phyloP scores from a whole-genome alignment of 371 early-diverging fungal genomes.

The Chytridium lagenaria region DNA sequence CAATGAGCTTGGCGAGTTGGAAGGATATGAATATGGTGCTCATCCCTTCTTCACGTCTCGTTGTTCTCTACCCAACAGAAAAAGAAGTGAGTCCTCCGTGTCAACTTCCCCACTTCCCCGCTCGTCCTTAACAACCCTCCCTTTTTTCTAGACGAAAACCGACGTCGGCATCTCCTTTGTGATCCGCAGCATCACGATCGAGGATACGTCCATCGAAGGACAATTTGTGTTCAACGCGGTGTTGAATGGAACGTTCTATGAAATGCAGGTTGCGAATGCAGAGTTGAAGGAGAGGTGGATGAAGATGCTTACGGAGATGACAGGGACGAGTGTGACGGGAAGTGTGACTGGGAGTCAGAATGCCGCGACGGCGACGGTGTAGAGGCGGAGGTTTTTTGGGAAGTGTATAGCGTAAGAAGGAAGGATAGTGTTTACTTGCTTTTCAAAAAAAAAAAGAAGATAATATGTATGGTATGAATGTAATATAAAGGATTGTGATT shows the following conservation, averaged over 20 bases:
- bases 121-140: background rate
- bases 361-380: too few species aligned
- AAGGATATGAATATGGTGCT: slow-evolving; percentile 1
- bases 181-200: background rate
- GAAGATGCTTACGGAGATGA: background rate
- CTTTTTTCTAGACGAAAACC: too few species aligned
- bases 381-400: too few species aligned
- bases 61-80: background rate
- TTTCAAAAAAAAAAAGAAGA: too few species aligned
- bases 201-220: slow-evolving; percentile 1
- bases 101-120: background rate
- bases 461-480: too few species aligned
- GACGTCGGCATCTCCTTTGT: slow-evolving; percentile 6
- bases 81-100: background rate
- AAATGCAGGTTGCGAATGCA: slow-evolving; percentile 5
- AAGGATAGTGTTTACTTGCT: too few species aligned
- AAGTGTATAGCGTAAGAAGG: too few species aligned
- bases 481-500: too few species aligned
- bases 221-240: background rate
- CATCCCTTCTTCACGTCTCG: background rate
- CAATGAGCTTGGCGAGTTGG: slow-evolving; percentile 4
- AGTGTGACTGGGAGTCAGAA: too few species aligned
- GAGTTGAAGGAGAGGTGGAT: slow-evolving; percentile 15
- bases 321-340: too few species aligned
- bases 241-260: slow-evolving; percentile 7